Conservation (phyloP, 2,329 filamentous ascomycete genomes). For the Xylariales sp. region DNA sequence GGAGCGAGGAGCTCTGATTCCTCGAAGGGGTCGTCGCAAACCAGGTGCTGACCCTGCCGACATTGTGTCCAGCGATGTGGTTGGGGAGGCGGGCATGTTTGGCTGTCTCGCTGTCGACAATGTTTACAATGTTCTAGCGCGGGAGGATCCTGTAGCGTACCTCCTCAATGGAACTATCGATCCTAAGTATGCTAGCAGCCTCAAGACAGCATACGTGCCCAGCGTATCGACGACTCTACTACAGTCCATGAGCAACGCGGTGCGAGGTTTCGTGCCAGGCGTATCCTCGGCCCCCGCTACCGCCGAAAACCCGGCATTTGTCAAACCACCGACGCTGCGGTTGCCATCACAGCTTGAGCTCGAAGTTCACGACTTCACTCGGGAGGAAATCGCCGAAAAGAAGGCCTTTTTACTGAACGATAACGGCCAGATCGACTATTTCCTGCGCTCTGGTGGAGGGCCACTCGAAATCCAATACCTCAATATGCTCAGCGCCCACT, state of each 20-base stretch:
- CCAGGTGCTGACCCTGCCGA: constrained; percentile 67
- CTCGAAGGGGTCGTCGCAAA: constrained; percentile 72
- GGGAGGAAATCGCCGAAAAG: constrained; percentile 88
- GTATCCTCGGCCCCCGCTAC: constrained; percentile 25
- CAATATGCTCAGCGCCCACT: constrained; percentile 94
- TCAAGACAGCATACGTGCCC: constrained; percentile 77
- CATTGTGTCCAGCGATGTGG: constrained; percentile 51
- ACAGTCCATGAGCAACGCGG: constrained; percentile 57
- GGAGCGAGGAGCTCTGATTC: constrained; percentile 67
- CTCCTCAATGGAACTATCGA: constrained; percentile 89
- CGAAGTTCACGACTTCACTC: constrained; percentile 90
- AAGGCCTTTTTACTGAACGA: constrained; percentile 87
- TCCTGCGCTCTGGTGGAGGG: constrained; percentile 76
- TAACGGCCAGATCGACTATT: constrained; percentile 94
- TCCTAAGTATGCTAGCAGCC: constrained; percentile 66
- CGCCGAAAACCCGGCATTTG: constrained; percentile 18
- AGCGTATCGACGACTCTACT: constrained; percentile 63
- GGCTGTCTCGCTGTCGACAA: constrained; percentile 94
- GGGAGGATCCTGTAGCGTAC: constrained; percentile 77
- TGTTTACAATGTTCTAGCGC: constrained; percentile 84
- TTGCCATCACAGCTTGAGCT: constrained; percentile 73
- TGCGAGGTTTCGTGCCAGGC: constrained; percentile 59
- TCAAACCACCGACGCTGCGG: constrained; percentile 35
- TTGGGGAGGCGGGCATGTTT: constrained; percentile 75
- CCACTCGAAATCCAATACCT: constrained; percentile 92